Evolutionary conservation across 805 yeast species (phyloP).

Genomic region (Starmerella stigmatis): DNA sequence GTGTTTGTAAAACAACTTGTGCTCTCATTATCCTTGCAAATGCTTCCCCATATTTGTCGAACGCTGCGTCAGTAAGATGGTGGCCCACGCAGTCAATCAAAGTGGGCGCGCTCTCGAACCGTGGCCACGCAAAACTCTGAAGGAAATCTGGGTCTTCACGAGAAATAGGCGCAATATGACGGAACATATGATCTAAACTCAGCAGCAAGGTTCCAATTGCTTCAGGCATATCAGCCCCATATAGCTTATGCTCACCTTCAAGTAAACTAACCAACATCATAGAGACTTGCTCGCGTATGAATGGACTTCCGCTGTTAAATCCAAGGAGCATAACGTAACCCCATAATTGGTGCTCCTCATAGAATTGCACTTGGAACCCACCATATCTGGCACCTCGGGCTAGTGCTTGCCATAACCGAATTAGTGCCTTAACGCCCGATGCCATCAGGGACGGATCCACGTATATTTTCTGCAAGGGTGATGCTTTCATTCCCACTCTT

Average conservation of each 20-base stretch:
- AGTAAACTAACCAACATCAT: background rate
- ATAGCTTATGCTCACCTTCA: background rate
- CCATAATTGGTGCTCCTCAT: background rate
- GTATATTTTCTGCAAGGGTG: background rate
- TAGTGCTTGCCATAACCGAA: background rate
- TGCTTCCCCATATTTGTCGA: background rate
- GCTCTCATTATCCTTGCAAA: background rate
- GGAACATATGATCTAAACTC: background rate
- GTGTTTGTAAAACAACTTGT: background rate
- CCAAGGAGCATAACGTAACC: background rate
- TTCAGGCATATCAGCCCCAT: background rate
- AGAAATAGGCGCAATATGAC: background rate
- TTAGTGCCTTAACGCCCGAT: background rate
- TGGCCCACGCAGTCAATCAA: background rate
- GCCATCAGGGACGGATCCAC: background rate
- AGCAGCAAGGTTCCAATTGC: background rate
- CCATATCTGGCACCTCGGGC: background rate
- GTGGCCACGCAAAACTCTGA: background rate
- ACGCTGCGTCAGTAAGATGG: background rate
- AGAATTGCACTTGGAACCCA: slow-evolving; percentile 2
- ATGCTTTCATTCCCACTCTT: background rate
- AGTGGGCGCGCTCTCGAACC: background rate
- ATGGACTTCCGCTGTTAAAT: background rate
- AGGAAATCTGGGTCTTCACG: background rate
- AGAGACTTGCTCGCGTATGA: background rate